A percentile compares a stretch with the other conserved stretches of the same genome.
Conservation (phyloP, 1,139 yeast species). For the Yamadazyma sp. region DNA sequence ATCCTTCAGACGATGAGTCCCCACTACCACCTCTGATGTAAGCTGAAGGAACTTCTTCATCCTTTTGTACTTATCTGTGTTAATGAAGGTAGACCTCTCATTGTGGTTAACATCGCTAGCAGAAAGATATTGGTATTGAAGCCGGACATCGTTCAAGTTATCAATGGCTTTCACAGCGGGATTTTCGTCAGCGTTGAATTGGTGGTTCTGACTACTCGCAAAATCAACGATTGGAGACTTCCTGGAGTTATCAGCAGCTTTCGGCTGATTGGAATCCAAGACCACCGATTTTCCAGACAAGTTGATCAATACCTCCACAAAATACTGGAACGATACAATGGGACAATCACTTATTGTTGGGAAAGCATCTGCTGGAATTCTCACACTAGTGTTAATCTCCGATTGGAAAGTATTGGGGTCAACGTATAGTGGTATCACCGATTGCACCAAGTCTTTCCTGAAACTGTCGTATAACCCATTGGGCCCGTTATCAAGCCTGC, state of each 20-base stretch:
- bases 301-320: slow-evolving; percentile 78
- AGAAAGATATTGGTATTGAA: slow-evolving; percentile 32
- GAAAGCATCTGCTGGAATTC: slow-evolving; percentile 82
- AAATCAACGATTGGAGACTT: slow-evolving; percentile 18
- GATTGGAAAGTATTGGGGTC: slow-evolving; percentile 64
- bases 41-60: slow-evolving; percentile 75
- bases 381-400: slow-evolving; percentile 60
- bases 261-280: slow-evolving; percentile 29
- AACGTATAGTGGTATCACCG: slow-evolving; percentile 73
- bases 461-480: slow-evolving; percentile 70
- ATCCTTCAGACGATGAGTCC: slow-evolving; percentile 60
- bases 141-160: slow-evolving; percentile 23
- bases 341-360: slow-evolving; percentile 80
- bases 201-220: slow-evolving; percentile 9
- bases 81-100: slow-evolving; percentile 54
- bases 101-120: slow-evolving; percentile 27
- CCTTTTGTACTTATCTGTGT: slow-evolving; percentile 75
- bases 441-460: slow-evolving; percentile 81
- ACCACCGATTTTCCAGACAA: slow-evolving; percentile 46
- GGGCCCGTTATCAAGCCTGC: slow-evolving; percentile 70
- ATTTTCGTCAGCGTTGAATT: slow-evolving; percentile 1
- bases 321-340: slow-evolving; percentile 79
- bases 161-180: slow-evolving; percentile 4
- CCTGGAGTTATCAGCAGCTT: slow-evolving; percentile 12
- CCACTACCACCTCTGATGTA: slow-evolving; percentile 76